phyloP scores from a whole-genome alignment of 2,329 filamentous ascomycete genomes.

The Geoglossum cookeanum region DNA sequence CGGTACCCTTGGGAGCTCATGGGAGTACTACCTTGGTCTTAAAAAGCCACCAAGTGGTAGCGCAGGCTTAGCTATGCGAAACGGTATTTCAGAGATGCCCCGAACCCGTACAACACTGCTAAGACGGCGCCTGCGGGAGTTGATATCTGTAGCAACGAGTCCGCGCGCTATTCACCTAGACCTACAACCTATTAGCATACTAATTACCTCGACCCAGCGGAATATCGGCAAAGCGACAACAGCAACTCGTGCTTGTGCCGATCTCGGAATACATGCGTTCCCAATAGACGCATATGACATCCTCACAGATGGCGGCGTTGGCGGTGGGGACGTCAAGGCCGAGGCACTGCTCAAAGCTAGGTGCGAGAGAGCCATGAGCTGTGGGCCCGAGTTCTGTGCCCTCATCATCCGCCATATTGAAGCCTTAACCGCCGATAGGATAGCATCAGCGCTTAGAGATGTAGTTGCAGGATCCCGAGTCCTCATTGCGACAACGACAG shows the following conservation, averaged over 20 bases:
- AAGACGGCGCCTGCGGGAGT: conserved; percentile 51
- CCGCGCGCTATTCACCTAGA: conserved; percentile 69
- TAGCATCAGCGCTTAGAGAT: conserved; percentile 68
- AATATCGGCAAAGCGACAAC: conserved; percentile 82
- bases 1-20: conserved; percentile 53
- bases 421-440: conserved; percentile 75
- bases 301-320: conserved; percentile 71
- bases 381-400: conserved; percentile 65
- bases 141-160: conserved; percentile 78
- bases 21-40: conserved; percentile 77
- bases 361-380: conserved; percentile 74
- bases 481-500: conserved; percentile 81
- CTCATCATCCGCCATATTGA: conserved; percentile 82
- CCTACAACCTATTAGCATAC: conserved; percentile 71
- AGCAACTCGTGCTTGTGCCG: conserved; percentile 58
- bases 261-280: conserved; percentile 81
- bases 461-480: conserved; percentile 64
- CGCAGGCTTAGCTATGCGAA: conserved; percentile 15
- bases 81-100: conserved; percentile 12
- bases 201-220: conserved; percentile 79
- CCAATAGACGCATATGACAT: conserved; percentile 84
- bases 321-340: conserved; percentile 81
- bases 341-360: conserved; percentile 77
- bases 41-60: conserved; percentile 30
- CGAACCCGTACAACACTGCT: conserved; percentile 25